Percentiles rank a stretch among this genome's conserved stretches.
These are phyloP conservation scores for Hypoxylon sp. DNA, from an alignment of 2,329 filamentous ascomycete species.

Conservation along the genomic window DNA sequence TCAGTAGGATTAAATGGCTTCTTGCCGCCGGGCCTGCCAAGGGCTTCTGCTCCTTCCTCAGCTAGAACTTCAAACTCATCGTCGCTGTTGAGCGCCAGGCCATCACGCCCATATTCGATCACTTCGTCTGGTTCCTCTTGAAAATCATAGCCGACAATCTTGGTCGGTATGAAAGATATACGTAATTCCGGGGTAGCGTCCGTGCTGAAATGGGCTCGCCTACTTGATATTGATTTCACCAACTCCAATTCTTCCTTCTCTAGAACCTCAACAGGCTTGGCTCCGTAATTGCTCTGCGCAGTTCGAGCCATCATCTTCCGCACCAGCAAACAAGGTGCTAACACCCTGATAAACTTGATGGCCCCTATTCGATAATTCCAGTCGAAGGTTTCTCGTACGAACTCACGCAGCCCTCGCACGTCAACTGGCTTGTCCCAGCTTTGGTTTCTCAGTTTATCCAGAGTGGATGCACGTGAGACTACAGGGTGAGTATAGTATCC, in stretches of 20 bases:
- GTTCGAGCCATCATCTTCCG: conserved; percentile 65
- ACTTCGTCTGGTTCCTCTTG: conserved; percentile 76
- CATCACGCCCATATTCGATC: conserved; percentile 63
- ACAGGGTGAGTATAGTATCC: conserved; percentile 90
- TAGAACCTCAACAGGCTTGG: conserved; percentile 52
- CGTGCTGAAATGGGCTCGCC: conserved; percentile 77
- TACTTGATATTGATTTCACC: conserved; percentile 75
- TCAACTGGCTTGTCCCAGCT: conserved; percentile 75
- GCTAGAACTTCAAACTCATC: conserved; percentile 67
- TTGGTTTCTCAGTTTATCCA: conserved; percentile 68
- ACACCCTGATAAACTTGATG: conserved; percentile 83
- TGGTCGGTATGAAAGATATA: conserved; percentile 79
- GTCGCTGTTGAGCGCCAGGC: conserved; percentile 73
- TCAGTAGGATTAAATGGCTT: conserved; percentile 74
- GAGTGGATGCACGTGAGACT: conserved; percentile 72
- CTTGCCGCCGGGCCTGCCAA: conserved; percentile 46
- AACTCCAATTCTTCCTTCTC: conserved; percentile 64
- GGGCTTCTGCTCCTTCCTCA: conserved; percentile 43
- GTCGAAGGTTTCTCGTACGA: conserved; percentile 83
- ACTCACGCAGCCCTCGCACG: conserved; percentile 75
- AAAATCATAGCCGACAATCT: conserved; percentile 83
- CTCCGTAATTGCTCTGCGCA: conserved; percentile 47
- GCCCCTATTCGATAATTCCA: conserved; percentile 86
- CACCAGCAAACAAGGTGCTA: conserved; percentile 81
- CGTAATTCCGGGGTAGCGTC: conserved; percentile 83